These are phyloP conservation scores for Citrullus amarus DNA, from an alignment of 306 rosid genomes.

Conservation along the genomic window DNA sequence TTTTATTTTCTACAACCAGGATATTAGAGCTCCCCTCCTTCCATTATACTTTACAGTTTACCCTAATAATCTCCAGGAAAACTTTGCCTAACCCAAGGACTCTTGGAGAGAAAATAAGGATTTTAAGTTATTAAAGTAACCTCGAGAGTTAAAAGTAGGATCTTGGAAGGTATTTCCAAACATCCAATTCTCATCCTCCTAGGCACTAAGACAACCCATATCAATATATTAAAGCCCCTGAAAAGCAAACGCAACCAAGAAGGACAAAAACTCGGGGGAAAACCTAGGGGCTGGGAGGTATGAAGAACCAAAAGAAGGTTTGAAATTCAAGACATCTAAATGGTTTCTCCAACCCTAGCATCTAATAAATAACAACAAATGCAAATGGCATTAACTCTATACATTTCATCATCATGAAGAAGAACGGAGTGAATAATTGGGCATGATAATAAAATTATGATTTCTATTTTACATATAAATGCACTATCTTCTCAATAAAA, in stretches of 20 bases:
- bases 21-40: not conserved
- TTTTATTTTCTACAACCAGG: too few relatives aligned
- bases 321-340: not conserved
- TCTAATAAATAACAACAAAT: not conserved
- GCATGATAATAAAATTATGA: not conserved
- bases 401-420: not conserved
- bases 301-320: not conserved
- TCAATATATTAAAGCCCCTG: not conserved
- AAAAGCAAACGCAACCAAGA: too few relatives aligned
- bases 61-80: too few relatives aligned
- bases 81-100: too few relatives aligned
- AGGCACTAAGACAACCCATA: not conserved
- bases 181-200: not conserved
- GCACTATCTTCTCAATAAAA: not conserved
- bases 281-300: not conserved
- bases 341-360: not conserved
- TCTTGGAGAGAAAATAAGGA: not conserved
- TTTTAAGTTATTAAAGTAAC: not conserved
- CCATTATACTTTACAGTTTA: not conserved
- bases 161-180: not conserved
- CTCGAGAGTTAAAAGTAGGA: not conserved
- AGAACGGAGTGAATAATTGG: not conserved
- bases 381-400: not conserved
- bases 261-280: not conserved
- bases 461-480: not conserved